A percentile compares a stretch with the other conserved stretches of the same genome.
These are phyloP conservation scores for Cryptococcus sp. DNA, from an alignment of 1,284 basidiomycete genomes.

Conservation along the genomic window DNA sequence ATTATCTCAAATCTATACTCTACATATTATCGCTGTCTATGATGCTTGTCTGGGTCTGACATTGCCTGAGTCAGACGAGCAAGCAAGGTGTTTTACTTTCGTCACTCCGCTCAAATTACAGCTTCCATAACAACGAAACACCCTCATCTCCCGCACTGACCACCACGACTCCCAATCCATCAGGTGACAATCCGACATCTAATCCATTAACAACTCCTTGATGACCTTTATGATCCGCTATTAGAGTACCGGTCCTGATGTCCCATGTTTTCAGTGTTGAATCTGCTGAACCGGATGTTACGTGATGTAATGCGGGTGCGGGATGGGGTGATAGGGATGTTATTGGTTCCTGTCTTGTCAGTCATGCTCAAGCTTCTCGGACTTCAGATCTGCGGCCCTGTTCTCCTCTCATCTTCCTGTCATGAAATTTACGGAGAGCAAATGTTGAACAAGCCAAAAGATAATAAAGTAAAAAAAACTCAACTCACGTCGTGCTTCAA, in stretches of 20 bases:
- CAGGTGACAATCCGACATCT: slow-evolving; percentile 56
- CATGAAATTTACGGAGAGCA: background rate
- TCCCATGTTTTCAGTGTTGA: slow-evolving; percentile 88
- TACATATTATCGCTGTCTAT: too few species aligned
- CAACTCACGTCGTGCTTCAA: slow-evolving; percentile 68
- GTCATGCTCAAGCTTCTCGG: too few species aligned
- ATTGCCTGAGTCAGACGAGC: too few species aligned
- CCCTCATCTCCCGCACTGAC: slow-evolving; percentile 84
- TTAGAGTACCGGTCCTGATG: slow-evolving; percentile 70
- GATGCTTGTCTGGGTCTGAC: too few species aligned
- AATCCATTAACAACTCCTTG: slow-evolving; percentile 73
- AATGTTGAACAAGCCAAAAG: too few species aligned
- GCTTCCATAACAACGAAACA: slow-evolving; percentile 64
- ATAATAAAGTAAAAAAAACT: background rate
- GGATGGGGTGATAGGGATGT: slow-evolving; percentile 74
- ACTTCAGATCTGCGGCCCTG: too few species aligned
- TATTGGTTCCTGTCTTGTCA: slow-evolving; percentile 67
- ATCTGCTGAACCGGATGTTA: slow-evolving; percentile 83
- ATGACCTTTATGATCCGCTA: slow-evolving; percentile 81
- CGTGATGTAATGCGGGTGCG: slow-evolving; percentile 60
- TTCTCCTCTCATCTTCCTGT: background rate
- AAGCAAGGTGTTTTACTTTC: background rate
- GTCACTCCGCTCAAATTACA: slow-evolving; percentile 28
- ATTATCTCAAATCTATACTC: too few species aligned
- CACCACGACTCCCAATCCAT: slow-evolving; percentile 51